A percentile compares a stretch with the other conserved stretches of the same genome.
These are phyloP conservation scores for Cudoniella acicularis DNA, from an alignment of 495 filamentous ascomycete genomes.

Conservation along the genomic window DNA sequence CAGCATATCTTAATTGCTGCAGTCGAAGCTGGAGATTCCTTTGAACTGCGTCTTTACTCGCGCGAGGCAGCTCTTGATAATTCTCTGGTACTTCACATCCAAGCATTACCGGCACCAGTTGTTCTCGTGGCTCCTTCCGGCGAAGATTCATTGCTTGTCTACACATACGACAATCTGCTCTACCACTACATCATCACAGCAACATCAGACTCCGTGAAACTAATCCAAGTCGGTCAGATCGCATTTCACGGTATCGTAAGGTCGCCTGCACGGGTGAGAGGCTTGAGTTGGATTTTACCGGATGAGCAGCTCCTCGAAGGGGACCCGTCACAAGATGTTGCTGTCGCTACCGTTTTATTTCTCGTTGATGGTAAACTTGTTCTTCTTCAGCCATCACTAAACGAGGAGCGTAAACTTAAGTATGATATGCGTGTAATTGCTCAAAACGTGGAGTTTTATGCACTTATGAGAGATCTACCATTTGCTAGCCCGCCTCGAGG, in stretches of 20 bases:
- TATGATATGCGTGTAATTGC: slow-evolving; percentile 98
- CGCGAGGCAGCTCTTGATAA: slow-evolving; percentile 78
- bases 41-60: slow-evolving; percentile 89
- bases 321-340: slow-evolving; percentile 93
- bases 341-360: slow-evolving; percentile 89
- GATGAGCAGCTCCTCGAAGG: slow-evolving; percentile 87
- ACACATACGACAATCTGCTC: slow-evolving; percentile 93
- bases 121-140: slow-evolving; percentile 84
- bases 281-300: slow-evolving; percentile 93
- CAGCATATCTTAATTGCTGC: slow-evolving; percentile 93
- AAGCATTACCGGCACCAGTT: slow-evolving; percentile 77
- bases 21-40: slow-evolving; percentile 78
- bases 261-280: slow-evolving; percentile 85
- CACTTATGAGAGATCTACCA: slow-evolving; percentile 82
- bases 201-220: slow-evolving; percentile 60
- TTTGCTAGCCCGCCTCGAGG: slow-evolving; percentile 24
- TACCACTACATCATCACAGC: slow-evolving; percentile 88
- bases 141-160: slow-evolving; percentile 91
- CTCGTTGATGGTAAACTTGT: slow-evolving; percentile 95
- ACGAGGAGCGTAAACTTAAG: slow-evolving; percentile 74
- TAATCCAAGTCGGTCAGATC: slow-evolving; percentile 92
- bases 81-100: slow-evolving; percentile 63
- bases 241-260: slow-evolving; percentile 94
- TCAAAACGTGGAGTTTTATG: slow-evolving; percentile 92
- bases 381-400: slow-evolving; percentile 78